Evolutionary conservation across 202 grass and related monocot species (phyloP), one percentile per base, ranked within the genome.

Genomic region (Eragrostis tef): DNA sequence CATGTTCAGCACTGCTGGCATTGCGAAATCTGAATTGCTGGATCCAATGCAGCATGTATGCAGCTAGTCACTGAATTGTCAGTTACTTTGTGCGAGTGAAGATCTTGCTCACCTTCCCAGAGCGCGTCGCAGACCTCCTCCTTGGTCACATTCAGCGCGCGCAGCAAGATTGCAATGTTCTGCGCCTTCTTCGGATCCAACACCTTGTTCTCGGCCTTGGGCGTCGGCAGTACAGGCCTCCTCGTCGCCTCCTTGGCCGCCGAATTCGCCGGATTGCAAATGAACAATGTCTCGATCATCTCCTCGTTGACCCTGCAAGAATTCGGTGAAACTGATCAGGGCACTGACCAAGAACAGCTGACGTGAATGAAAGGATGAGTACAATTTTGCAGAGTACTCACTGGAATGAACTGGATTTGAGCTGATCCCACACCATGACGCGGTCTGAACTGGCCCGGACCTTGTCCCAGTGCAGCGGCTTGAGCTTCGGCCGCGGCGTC

Each of bases 381-480:
- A 0, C 67, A 66, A 6, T 78, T 69, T 16, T 0, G 87, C 11
- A 57, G 71, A 36, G 65, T 1, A 56, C 90, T 94, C 59, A 97
- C 93, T 97, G 90, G 88, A 97, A 97, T 58, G 93, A 97, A 81
- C 93, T 97, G 11, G 88, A 89, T 85, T 92, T 92, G 43, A 97
- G 83, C 88, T 97, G 93, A 90, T 97, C 93, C 93, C 93, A 97
- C 77, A 97, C 93, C 93, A 97, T 97, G 65, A 82, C 93, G 26
- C 93, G 81, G 73, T 94, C 92, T 7, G 95, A 98, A 76, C 95
- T 93, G 4, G 90, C 90, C 15, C 88, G 95, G 72, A 98, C 92
- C 73, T 98, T 98, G 77, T 98, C 95, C 95, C 95, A 94, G 87
- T 93, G 90, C 67, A 98, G 73, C 13, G 92, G 95, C 84, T 98